Evolutionary conservation across 106 monocot genomes (phyloP).

Genomic region (Narthecium ossifragum): DNA sequence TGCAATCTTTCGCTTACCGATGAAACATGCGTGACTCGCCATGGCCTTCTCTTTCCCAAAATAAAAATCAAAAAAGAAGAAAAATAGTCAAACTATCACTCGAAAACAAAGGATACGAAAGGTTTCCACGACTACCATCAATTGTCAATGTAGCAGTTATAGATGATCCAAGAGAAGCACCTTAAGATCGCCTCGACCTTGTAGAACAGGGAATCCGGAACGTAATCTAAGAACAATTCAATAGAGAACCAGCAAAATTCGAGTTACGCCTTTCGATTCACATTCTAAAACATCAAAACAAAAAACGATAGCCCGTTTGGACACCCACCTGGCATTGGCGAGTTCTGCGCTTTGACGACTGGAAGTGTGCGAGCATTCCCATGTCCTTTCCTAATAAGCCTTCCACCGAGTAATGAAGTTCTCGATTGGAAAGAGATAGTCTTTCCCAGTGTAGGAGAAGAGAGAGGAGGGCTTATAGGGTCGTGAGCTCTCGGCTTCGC

Average conservation of each 20-base stretch:
- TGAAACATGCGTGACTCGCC: slow-evolving; percentile 76
- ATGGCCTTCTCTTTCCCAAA: slow-evolving; percentile 41
- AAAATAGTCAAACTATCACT: background rate
- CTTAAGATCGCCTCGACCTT: slow-evolving; percentile 64
- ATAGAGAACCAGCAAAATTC: background rate
- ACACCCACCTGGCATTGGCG: slow-evolving; percentile 7
- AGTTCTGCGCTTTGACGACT: slow-evolving; percentile 13
- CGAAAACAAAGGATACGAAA: slow-evolving; percentile 1
- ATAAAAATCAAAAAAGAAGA: background rate
- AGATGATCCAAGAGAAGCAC: slow-evolving; percentile 18
- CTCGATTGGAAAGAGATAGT: background rate
- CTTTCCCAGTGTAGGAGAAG: background rate
- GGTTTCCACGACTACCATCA: no score
- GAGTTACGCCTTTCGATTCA: background rate
- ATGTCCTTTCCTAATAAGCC: background rate
- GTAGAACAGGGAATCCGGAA: slow-evolving; percentile 47
- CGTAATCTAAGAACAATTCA: slow-evolving; percentile 16
- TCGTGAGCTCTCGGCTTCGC: slow-evolving; percentile 2
- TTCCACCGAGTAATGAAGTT: background rate
- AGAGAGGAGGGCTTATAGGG: background rate
- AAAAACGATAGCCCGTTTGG: background rate
- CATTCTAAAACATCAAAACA: background rate
- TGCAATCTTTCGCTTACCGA: slow-evolving; percentile 44
- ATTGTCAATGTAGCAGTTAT: no score
- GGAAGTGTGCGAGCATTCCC: background rate